phyloP scores from a whole-genome alignment of 176 grass and related monocot genomes.

The Avena sativa region DNA sequence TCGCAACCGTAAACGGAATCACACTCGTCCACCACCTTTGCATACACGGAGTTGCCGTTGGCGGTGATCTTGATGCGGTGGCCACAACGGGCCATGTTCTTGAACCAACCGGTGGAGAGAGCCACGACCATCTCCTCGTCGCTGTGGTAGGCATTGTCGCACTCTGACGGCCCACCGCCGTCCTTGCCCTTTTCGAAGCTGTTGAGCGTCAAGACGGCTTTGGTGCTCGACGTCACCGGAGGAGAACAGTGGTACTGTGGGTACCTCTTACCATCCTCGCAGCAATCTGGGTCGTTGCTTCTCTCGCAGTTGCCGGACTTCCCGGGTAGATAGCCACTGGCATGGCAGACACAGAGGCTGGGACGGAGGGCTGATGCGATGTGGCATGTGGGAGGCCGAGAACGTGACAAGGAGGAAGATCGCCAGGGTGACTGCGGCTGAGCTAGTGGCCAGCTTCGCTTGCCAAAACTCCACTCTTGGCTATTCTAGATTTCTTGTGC shows the following conservation, averaged over 20 bases:
- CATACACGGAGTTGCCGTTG: not conserved
- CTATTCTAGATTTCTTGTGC: not conserved
- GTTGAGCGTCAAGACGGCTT: too few species aligned
- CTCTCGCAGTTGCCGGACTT: not conserved
- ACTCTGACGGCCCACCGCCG: too few species aligned
- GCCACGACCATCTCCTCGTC: too few species aligned
- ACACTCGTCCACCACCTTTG: not conserved
- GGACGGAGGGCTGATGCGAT: not conserved
- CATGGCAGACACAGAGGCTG: not conserved
- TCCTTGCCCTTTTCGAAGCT: too few species aligned
- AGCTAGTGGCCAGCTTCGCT: not conserved
- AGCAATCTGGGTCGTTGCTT: not conserved
- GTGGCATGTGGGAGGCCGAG: not conserved
- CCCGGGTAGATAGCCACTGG: not conserved
- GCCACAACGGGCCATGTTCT: not conserved
- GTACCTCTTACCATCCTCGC: too few species aligned
- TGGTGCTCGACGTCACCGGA: too few species aligned
- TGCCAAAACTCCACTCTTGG: not conserved
- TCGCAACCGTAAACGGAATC: not conserved
- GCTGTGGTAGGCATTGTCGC: too few species aligned
- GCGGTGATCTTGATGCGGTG: not conserved
- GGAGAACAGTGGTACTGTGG: too few species aligned
- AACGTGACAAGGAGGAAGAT: not conserved
- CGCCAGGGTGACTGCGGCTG: not conserved
- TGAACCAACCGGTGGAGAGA: not conserved